Evolutionary conservation across 306 rosid species (phyloP).

Genomic region (Fragaria vesca): DNA sequence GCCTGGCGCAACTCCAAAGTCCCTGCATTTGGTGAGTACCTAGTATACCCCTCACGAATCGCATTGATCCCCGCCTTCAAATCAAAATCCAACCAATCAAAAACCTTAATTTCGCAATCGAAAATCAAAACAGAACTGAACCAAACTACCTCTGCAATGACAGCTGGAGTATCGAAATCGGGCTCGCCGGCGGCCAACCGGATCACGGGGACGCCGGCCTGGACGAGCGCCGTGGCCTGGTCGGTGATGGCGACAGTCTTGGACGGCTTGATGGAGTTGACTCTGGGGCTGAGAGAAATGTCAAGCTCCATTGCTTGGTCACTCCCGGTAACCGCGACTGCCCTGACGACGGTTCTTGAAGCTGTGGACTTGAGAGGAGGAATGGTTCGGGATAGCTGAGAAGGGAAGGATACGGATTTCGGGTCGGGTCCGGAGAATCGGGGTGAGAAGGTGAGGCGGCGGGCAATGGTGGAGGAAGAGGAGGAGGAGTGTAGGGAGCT

Average conservation of each 20-base stretch:
- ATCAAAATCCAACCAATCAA: neutral
- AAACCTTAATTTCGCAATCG: neutral
- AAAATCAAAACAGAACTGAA: neutral
- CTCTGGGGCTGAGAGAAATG: constrained; percentile 74
- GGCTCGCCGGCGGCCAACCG: constrained; percentile 91
- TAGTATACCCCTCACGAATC: constrained; percentile 77
- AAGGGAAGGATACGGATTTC: constrained; percentile 41
- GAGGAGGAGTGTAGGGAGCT: constrained; percentile 27
- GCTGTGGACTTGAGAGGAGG: constrained; percentile 36
- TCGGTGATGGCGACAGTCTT: constrained; percentile 84
- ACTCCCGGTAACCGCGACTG: constrained; percentile 38
- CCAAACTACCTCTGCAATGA: constrained; percentile 57
- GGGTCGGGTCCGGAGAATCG: constrained; percentile 19
- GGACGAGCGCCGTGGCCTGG: constrained; percentile 79
- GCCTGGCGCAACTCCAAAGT: constrained; percentile 78
- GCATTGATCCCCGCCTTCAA: constrained; percentile 86
- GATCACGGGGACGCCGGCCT: constrained; percentile 86
- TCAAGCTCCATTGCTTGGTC: constrained; percentile 46
- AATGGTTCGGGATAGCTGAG: neutral
- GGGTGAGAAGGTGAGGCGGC: constrained; percentile 19
- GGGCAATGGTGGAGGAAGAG: constrained; percentile 11
- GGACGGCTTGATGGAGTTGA: constrained; percentile 76
- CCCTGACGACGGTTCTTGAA: constrained; percentile 31
- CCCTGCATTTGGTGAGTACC: constrained; percentile 87
- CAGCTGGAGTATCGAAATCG: constrained; percentile 84